phyloP scores from a whole-genome alignment of 768 basidiomycete genomes.

The Rhodotorula paludigena region DNA sequence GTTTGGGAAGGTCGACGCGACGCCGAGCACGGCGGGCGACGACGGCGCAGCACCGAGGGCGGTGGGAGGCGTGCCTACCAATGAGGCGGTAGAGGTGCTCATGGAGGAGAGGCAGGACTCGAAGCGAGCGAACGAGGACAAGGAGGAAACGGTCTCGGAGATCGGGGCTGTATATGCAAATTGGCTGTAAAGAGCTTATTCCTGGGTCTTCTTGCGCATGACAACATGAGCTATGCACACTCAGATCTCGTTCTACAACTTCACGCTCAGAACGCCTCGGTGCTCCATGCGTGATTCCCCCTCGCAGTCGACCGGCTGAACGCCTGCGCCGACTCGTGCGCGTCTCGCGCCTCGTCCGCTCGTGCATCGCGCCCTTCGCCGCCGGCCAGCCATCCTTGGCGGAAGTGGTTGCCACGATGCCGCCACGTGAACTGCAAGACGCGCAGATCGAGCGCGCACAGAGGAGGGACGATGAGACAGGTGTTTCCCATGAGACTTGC shows the following conservation, averaged over 20 bases:
- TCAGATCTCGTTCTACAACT: not conserved
- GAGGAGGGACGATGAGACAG: not conserved
- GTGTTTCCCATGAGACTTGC: too few species aligned
- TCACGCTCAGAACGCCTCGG: constrained; percentile 11
- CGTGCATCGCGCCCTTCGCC: constrained; percentile 22
- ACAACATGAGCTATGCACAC: not conserved
- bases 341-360: constrained; percentile 24
- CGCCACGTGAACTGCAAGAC: constrained; percentile 22
- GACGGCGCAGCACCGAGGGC: not conserved
- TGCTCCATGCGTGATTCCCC: constrained; percentile 10
- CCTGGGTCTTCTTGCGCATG: not conserved
- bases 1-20: not conserved
- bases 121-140: not conserved
- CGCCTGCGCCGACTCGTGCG: constrained; percentile 4
- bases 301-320: not conserved
- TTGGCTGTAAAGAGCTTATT: not conserved
- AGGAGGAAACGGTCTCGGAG: not conserved
- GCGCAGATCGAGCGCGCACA: not conserved
- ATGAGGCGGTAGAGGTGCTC: not conserved
- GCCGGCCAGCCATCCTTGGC: constrained; percentile 14
- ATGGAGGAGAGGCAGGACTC: not conserved
- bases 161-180: not conserved
- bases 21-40: not conserved
- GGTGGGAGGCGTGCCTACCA: too few species aligned
- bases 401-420: constrained; percentile 33